Evolutionary conservation across 257 asterid genomes (phyloP).

Genomic region (Catharanthus roseus): DNA sequence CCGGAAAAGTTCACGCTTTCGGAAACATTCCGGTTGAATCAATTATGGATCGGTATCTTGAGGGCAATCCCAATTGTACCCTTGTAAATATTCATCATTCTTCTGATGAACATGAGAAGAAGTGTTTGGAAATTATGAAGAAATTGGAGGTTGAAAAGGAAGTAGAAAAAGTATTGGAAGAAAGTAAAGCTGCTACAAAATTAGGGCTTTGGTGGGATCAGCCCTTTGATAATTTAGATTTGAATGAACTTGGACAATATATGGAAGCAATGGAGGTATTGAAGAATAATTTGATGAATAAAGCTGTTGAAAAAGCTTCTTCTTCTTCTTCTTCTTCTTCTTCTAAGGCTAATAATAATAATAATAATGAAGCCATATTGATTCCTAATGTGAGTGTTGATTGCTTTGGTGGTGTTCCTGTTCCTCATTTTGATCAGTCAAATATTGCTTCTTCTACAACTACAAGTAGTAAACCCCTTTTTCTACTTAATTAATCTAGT

Average conservation of each 20-base stretch:
- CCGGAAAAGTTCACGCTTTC: background rate
- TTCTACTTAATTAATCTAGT: background rate
- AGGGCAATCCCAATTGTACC: background rate
- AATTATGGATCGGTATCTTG: slow-evolving; percentile 2
- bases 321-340: too few relatives aligned
- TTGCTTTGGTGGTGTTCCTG: slow-evolving; percentile 5
- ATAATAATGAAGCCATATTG: background rate
- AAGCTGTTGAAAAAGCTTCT: background rate
- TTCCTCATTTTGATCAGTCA: background rate
- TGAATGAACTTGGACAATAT: background rate
- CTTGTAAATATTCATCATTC: too few relatives aligned
- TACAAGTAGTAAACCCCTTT: background rate
- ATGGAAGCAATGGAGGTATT: background rate
- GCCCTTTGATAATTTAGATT: background rate
- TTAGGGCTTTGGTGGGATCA: slow-evolving; percentile 6
- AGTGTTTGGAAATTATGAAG: background rate
- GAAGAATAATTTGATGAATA: slow-evolving; percentile 3
- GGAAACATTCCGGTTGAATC: background rate
- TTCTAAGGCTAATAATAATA: too few relatives aligned
- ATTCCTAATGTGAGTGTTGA: slow-evolving; percentile 5
- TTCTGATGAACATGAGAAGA: background rate
- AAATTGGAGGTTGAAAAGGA: slow-evolving; percentile 1
- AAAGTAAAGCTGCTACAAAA: background rate
- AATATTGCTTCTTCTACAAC: too few relatives aligned
- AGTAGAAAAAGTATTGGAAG: background rate